These are phyloP conservation scores for Cladorrhinum samala DNA, from an alignment of 495 filamentous ascomycete species.

Conservation along the genomic window DNA sequence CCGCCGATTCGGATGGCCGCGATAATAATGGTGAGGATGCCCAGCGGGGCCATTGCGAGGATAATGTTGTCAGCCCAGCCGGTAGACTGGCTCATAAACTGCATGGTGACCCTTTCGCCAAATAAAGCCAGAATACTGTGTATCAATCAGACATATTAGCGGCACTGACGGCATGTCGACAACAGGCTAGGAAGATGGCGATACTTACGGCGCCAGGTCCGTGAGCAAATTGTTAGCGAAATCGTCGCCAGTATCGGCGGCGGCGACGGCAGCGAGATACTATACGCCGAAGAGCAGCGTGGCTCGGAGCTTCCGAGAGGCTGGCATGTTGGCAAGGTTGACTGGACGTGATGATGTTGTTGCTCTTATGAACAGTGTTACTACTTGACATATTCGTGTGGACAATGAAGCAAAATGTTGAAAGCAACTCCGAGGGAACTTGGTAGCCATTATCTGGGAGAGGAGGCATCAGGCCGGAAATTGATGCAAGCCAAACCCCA, in stretches of 20 bases:
- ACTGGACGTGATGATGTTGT: too few species aligned
- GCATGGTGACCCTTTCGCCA: background rate
- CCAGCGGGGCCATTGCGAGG: slow-evolving; percentile 49
- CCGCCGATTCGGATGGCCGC: slow-evolving; percentile 50
- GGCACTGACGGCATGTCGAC: background rate
- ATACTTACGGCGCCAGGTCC: background rate
- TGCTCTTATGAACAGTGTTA: too few species aligned
- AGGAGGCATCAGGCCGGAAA: too few species aligned
- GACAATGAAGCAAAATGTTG: too few species aligned
- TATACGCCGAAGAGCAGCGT: too few species aligned
- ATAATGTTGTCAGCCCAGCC: slow-evolving; percentile 28
- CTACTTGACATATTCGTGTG: too few species aligned
- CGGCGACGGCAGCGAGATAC: background rate
- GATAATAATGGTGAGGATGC: slow-evolving; percentile 50
- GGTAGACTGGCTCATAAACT: background rate
- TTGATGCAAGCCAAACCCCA: too few species aligned
- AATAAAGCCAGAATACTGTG: background rate
- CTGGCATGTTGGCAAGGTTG: too few species aligned
- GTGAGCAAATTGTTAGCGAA: background rate
- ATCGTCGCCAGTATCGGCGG: background rate
- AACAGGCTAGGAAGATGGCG: background rate
- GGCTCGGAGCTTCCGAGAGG: too few species aligned
- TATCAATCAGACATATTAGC: background rate
- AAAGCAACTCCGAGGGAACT: too few species aligned
- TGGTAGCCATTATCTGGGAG: too few species aligned